Evolutionary conservation across 805 yeast species (phyloP).

Genomic region (Cyberlindnera xishuangbannaensis): DNA sequence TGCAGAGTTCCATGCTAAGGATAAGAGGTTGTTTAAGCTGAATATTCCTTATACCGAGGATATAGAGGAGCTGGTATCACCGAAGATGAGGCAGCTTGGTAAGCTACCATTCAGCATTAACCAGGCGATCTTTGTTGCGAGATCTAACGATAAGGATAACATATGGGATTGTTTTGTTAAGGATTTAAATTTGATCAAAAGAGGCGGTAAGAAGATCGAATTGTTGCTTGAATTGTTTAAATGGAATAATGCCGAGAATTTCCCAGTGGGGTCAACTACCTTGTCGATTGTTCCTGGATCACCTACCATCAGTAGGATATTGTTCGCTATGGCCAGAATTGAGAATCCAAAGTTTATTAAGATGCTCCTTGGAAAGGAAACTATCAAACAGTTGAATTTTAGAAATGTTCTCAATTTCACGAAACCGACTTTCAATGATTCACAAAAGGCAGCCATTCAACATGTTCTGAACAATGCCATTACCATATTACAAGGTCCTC

Average conservation of each 20-base stretch:
- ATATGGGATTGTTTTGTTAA: conserved; percentile 59
- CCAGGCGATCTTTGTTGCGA: conserved; percentile 51
- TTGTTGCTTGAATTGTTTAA: conserved; percentile 46
- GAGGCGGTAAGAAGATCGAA: conserved; percentile 30
- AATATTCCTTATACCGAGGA: conserved; percentile 41
- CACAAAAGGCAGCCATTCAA: conserved; percentile 46
- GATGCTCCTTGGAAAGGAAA: conserved; percentile 49
- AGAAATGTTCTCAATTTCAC: conserved; percentile 47
- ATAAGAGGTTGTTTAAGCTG: conserved; percentile 35
- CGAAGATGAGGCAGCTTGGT: conserved; percentile 46
- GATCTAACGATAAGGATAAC: conserved; percentile 39
- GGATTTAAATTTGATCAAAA: conserved; percentile 31
- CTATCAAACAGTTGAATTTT: conserved; percentile 51
- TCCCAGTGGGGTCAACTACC: conserved; percentile 39
- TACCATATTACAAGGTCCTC: conserved; percentile 72
- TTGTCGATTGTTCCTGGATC: conserved; percentile 52
- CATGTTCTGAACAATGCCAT: conserved; percentile 28
- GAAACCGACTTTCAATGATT: conserved; percentile 46
- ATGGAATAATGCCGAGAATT: conserved; percentile 48
- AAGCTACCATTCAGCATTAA: conserved; percentile 54
- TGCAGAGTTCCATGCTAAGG: conserved; percentile 27
- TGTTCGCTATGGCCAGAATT: conserved; percentile 60
- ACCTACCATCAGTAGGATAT: conserved; percentile 55
- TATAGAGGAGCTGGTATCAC: conserved; percentile 43
- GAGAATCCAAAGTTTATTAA: conserved; percentile 46